Base-by-base conservation (phyloP, 2,329 filamentous ascomycete species). In the Didymella lethalis region DNA sequence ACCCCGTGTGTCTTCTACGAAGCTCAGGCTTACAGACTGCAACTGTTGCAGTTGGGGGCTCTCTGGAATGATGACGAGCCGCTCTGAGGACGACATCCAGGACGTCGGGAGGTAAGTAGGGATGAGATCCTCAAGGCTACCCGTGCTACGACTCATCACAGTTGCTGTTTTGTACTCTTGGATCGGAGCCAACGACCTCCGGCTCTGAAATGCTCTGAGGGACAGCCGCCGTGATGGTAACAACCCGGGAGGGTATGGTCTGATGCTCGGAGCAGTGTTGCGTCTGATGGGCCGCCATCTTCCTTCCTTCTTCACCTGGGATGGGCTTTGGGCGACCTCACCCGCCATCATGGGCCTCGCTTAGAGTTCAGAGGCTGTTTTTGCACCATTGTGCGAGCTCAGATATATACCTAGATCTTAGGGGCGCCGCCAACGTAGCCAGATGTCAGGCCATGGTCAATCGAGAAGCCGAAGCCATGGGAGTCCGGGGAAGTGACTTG, bases 11-110 rank as follows among this genome's bases (percentile, higher is more conserved):
- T 49, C 32, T 11, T 54, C 26, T 2, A 20, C 23, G 8, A 41
- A 45, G 32, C 43, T 7, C 18, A 36, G 45, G 47, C 49, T 54
- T 14, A 59, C 50, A 12, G 46, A 59, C 32, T 59, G 56, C 4
- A 28, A 32, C 4, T 45, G 41, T 29, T 54, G 56, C 20, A 59
- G 40, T 14, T 59, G 50, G n/a, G 28, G 46, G 14, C 56, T 59
- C 11, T 46, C 49, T 2, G 10, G 14, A 11, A 58, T 54, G 31
- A 32, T 25, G 25, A 58, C 26, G 7, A 58, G 49, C 2, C 34
- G 45, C 0, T 58, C 55, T 8, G 56, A 46, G 12, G 38, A 54
- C 14, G 41, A 44, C 25, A 28, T 28, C 41, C 41, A 44, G 16
- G 41, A 44, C 4, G 16, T 32, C 2, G 12, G 38, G 20, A 32